Base-by-base conservation (phyloP, 495 filamentous ascomycete species). In the Hypomontagnella submonticulosa region DNA sequence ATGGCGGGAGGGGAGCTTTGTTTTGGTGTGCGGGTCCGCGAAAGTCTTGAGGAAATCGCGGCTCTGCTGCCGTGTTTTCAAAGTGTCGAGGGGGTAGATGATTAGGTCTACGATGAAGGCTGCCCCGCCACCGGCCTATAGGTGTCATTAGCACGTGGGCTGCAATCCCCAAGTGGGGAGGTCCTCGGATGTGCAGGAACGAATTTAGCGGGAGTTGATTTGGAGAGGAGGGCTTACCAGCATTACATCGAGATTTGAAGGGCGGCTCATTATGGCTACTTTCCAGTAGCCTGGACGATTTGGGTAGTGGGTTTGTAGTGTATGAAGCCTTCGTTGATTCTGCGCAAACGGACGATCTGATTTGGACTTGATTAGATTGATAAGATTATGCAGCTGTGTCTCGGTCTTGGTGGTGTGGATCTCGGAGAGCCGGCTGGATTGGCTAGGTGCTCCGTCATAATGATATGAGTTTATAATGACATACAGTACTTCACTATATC, bases 21-120 rank as follows among this genome's bases (percentile, higher is more conserved):
- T 73, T 1, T 79, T 78, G 16, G 83, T 79, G 11, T 80, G 85
- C 0, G 81, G 76, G 8, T 77, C 75, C 73, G 90, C 93, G 10
- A 87, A 82, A 1, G 78, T 77, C 37, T 80, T 80, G 63, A 91
- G 44, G 46, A 73, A 93, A 62, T 90, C 83, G 4, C 87, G 88
- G 12, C 88, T 90, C 67, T 97, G 93, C 23, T 93, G 82, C 12
- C 93, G 86, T 4, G 92, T 94, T 75, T 96, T 95, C 66, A 95
- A 81, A 0, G 92, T 96, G 73, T 96, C 92, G 5, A 94, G 77
- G 1, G 92, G 92, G 71, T 93, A 96, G 53, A 94, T 83, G 10
- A 94, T 75, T 47, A 94, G 80, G 67, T 96, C 91, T 42, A 94
- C 90, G 0, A 85, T 84, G 68, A 94, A 89, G 18, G 91, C 92